Evolutionary conservation across 163 green algal species (phyloP), one percentile per base, ranked within the genome.

Genomic region (Chloromonas sp.): DNA sequence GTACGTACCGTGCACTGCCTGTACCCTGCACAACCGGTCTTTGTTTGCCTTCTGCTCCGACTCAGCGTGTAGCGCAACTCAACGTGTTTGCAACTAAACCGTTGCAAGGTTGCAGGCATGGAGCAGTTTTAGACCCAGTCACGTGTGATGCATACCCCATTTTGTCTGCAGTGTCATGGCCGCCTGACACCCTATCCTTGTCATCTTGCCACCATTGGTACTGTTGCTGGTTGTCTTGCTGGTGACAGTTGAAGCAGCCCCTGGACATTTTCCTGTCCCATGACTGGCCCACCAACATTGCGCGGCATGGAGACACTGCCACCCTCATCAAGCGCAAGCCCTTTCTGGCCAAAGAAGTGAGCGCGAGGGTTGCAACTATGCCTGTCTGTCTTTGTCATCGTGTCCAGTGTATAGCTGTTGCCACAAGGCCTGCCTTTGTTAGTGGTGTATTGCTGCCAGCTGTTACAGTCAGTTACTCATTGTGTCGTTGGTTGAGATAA

Each of bases 231-330:
- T 74, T 5, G 66, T 74, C 66, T 11, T 74, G 66, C 66, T 74
- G 36, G 3, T 14, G 90, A 84, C 92, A 94, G 88, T 86, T 98
- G 57, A 83, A 88, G 60, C 81, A 92, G 83, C 91, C 91, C 0
- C 80, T 98, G 74, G 95, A 98, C 86, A 88, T 99, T 0, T 98
- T 98, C 78, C 88, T 99, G 3, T 96, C 91, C 0, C 97, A 99
- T 92, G 97, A 99, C 92, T 99, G 97, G 97, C 97, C 97, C 11
- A 86, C 87, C 2, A 91, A 93, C 81, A 96, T 99, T 61, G 92
- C 91, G 1, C 81, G 90, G n/a, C 92, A 97, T 85, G 97, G 97
- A 58, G 88, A 99, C 93, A 91, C 86, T 58, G 60, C 84, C 0
- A 74, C 82, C 78, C 94, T 99, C 61, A 89, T 98, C 58, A 84